Conservation (phyloP, 805 yeast species). For the Kodamaea jinghongensis region DNA sequence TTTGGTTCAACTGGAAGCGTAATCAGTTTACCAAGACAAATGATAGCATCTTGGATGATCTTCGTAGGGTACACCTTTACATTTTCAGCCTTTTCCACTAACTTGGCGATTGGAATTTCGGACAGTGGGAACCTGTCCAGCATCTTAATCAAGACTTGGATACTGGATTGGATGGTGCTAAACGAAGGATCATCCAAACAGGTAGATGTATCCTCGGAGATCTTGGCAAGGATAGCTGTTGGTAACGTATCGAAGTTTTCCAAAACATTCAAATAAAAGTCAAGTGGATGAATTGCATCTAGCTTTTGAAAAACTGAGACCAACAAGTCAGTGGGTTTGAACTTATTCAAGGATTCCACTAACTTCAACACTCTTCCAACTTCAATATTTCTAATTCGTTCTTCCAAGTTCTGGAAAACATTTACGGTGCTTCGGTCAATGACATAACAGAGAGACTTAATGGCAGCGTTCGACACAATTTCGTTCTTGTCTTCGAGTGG, state of each 20-base stretch:
- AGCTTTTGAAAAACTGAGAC: conserved; percentile 16
- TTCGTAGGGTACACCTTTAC: conserved; percentile 28
- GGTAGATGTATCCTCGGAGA: conserved; percentile 22
- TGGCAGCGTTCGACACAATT: conserved; percentile 49
- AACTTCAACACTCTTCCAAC: conserved; percentile 25
- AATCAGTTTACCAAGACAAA: conserved; percentile 18
- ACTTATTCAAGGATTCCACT: conserved; percentile 26
- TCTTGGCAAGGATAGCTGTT: conserved; percentile 16
- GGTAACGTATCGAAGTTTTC: conserved; percentile 19
- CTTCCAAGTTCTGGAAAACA: neutral
- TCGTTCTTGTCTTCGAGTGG: conserved; percentile 45
- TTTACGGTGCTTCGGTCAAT: conserved; percentile 25
- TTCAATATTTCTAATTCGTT: conserved; percentile 14
- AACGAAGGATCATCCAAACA: conserved; percentile 25
- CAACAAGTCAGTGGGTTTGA: conserved; percentile 17
- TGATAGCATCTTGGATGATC: conserved; percentile 25
- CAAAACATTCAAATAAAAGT: conserved; percentile 25
- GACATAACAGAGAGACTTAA: conserved; percentile 43
- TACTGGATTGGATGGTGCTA: conserved; percentile 10
- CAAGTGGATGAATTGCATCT: conserved; percentile 18
- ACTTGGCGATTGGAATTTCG: neutral
- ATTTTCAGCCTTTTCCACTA: conserved; percentile 16
- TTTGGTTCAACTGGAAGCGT: conserved; percentile 1
- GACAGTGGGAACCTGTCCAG: too few relatives aligned
- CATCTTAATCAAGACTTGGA: too few relatives aligned